A percentile compares a stretch with the other conserved stretches of the same genome.
Conservation (phyloP, 2,329 filamentous ascomycete species). For the Paracamarosporium sp. region DNA sequence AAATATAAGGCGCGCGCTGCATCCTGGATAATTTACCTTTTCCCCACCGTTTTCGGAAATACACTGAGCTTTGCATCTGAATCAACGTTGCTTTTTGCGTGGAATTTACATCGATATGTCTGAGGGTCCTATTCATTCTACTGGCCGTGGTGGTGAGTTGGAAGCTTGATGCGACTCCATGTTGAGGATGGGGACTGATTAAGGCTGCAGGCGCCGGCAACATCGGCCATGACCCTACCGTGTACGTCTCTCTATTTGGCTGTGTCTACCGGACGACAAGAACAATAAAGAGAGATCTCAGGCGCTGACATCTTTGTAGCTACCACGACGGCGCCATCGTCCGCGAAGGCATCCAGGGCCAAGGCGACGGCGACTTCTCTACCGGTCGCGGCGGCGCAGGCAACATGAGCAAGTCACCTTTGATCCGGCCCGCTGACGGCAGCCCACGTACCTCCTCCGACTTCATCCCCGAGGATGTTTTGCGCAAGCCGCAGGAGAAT, state of each 20-base stretch:
- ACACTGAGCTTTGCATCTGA: conserved; percentile 13
- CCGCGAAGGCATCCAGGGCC: conserved; percentile 53
- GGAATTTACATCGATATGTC: conserved; percentile 29
- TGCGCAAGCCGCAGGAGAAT: conserved; percentile 49
- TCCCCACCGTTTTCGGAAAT: conserved; percentile 3
- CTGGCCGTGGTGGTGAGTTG: conserved; percentile 63
- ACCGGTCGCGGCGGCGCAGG: conserved; percentile 51
- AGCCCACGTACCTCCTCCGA: conserved; percentile 44
- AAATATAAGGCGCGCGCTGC: conserved; percentile 38
- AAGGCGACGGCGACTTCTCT: conserved; percentile 48
- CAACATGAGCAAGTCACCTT: conserved; percentile 49
- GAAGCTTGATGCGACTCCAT: not conserved
- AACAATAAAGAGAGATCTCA: too few relatives aligned
- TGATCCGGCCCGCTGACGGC: conserved; percentile 32
- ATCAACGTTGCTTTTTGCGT: conserved; percentile 16
- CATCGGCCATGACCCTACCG: conserved; percentile 58
- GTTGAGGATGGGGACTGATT: conserved; percentile 12
- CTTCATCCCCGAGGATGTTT: conserved; percentile 52
- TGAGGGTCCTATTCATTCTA: conserved; percentile 56
- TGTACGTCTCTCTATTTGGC: too few relatives aligned
- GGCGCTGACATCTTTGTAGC: conserved; percentile 12
- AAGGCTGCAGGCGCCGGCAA: conserved; percentile 61
- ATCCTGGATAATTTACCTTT: conserved; percentile 5
- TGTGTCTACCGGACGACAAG: too few relatives aligned
- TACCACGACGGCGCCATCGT: conserved; percentile 56